These are phyloP conservation scores for Aspergillus sclerotiicarbonarius DNA, from an alignment of 495 filamentous ascomycete genomes.

Conservation along the genomic window DNA sequence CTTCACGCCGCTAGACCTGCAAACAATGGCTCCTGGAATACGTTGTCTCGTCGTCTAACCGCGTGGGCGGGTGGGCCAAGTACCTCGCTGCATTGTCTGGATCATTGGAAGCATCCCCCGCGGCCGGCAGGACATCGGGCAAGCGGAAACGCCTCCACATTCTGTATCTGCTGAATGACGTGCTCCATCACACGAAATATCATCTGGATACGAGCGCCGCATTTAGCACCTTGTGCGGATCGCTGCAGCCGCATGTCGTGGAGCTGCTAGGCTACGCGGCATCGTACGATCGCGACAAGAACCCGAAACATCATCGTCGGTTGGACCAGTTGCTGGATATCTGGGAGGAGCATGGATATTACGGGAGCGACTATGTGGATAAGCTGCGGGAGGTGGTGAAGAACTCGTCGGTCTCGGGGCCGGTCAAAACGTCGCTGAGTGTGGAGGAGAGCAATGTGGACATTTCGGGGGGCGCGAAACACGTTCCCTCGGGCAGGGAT, in stretches of 20 bases:
- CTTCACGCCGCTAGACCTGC: slow-evolving; percentile 69
- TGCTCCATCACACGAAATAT: slow-evolving; percentile 74
- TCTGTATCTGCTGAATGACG: slow-evolving; percentile 79
- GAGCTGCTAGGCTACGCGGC: slow-evolving; percentile 62
- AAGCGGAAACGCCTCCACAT: slow-evolving; percentile 73
- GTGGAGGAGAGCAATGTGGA: slow-evolving; percentile 22
- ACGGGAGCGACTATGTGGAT: slow-evolving; percentile 52
- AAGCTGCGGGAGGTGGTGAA: slow-evolving; percentile 59
- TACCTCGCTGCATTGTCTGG: slow-evolving; percentile 69
- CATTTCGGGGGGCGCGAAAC: slow-evolving; percentile 12
- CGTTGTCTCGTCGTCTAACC: slow-evolving; percentile 64
- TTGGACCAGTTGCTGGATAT: slow-evolving; percentile 63
- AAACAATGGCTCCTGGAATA: slow-evolving; percentile 80
- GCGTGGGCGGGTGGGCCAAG: slow-evolving; percentile 67
- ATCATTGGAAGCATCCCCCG: slow-evolving; percentile 43
- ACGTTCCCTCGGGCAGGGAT: slow-evolving; percentile 42
- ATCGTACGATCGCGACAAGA: slow-evolving; percentile 54
- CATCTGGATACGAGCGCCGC: slow-evolving; percentile 43
- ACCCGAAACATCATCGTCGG: slow-evolving; percentile 65
- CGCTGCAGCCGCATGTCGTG: slow-evolving; percentile 59
- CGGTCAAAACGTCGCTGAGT: slow-evolving; percentile 26
- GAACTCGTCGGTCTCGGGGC: slow-evolving; percentile 40
- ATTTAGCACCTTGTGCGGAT: slow-evolving; percentile 55
- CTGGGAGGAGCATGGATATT: slow-evolving; percentile 75
- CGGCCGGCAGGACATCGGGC: slow-evolving; percentile 45